Base-by-base conservation (phyloP, 805 yeast species). In the Hanseniaspora guilliermondii region DNA sequence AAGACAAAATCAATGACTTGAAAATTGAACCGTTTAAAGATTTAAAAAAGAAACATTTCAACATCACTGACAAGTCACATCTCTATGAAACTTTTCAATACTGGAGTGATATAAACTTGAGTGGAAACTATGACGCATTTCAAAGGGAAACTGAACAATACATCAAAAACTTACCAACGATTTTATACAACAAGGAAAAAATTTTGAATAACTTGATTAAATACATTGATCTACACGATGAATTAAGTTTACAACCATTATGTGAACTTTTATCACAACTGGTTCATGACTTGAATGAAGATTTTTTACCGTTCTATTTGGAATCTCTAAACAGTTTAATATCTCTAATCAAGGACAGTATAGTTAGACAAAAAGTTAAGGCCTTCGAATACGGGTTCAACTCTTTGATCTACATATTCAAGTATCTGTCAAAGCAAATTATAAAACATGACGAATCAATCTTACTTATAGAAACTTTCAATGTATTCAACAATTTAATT, bases 261-360 rank as follows among this genome's bases (percentile, higher is more conserved):
- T 67, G 87, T 49, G 98, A 93, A 62, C 69, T 85, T 9, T 65
- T 88, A 24, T 78, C 95, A 0, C 95, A 88, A 62, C 83, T 93
- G 61, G 82, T 88, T 40, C 96, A 87, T 61, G 98, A 91, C 70
- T 70, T 91, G 58, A 97, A 96, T 9, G 83, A 91, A 2, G 97
- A 91, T 60, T 93, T 89, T 63, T 76, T 87, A 72, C 78, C 77
- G 8, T 87, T 71, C 62, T 88, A 87, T 62, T 70, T 70, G 1
- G 64, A 68, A 25, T 68, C 87, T 0, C 68, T 91, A 47, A 59
- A 62, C 0, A 60, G 76, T 24, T 72, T 89, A 41, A 76, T 75
- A 4, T 65, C 70, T 0, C 63, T 86, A 44, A 58, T 64, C 11
- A 68, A 56, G 65, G 53, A 70, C 52, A 73, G 85, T 7, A 57